Percentiles rank a stretch among this genome's conserved stretches.
Evolutionary conservation across 106 monocot genomes (phyloP).

Genomic region (Dioscorea alata): DNA sequence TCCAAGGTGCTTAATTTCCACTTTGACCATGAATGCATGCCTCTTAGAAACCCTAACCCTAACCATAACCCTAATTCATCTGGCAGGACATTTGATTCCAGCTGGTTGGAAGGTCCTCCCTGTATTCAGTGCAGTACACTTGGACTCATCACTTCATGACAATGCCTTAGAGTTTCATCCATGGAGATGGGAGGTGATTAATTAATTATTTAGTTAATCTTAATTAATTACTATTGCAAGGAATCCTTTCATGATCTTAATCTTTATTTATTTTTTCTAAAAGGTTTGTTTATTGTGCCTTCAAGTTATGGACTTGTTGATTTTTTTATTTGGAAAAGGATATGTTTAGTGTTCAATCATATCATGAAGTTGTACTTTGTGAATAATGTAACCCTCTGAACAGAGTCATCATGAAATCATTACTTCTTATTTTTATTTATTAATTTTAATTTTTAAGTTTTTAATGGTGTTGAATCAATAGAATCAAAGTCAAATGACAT

Average conservation of each 20-base stretch:
- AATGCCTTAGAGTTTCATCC: constrained; percentile 56
- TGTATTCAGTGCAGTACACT: constrained; percentile 69
- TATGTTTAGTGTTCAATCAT: too few species aligned
- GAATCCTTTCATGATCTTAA: too few species aligned
- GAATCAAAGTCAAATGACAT: constrained; percentile 44
- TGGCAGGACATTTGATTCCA: constrained; percentile 74
- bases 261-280: too few species aligned
- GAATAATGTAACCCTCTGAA: too few species aligned
- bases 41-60: background rate
- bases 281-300: too few species aligned
- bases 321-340: too few species aligned
- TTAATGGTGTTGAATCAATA: constrained; percentile 2
- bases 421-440: too few species aligned
- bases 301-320: too few species aligned
- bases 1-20: constrained; percentile 43
- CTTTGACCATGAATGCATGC: background rate
- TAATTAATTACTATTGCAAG: too few species aligned
- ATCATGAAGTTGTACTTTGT: too few species aligned
- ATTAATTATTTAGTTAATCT: background rate
- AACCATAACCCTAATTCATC: background rate
- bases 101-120: constrained; percentile 93
- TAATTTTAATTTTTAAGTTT: background rate
- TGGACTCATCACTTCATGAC: constrained; percentile 58
- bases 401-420: too few species aligned
- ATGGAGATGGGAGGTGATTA: constrained; percentile 90